Base-by-base conservation (phyloP, 2,329 filamentous ascomycete species). In the Alternaria sp. region DNA sequence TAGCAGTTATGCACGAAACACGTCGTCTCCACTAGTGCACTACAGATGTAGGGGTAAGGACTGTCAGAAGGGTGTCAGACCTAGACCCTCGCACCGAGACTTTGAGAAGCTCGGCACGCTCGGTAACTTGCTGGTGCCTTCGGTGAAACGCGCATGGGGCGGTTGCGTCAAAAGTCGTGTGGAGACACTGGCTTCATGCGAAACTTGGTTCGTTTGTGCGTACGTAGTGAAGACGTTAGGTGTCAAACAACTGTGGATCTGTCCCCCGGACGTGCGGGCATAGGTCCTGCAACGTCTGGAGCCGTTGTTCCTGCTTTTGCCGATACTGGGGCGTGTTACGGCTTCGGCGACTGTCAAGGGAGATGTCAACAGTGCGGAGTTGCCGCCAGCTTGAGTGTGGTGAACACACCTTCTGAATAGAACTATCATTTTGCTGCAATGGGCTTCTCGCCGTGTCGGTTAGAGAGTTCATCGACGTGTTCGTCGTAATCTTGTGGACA, bases 51-150 rank as follows among this genome's bases (percentile, higher is more conserved):
- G 44, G 44, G 34, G 33, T 49, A 54, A 58, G 29, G 40, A 48
- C 36, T 46, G 50, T 54, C 51, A 54, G 45, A 58, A 44, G 42
- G 42, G 51, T 58, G 55, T 49, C 55, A 58, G 51, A 54, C 51
- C 36, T 54, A 48, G 36, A 33, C 26, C 28, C 31, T 58, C 42
- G 37, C 36, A 40, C 37, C 51, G 50, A 58, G 24, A 48, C 26
- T 58, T 49, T 36, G 42, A 48, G 42, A 33, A 54, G 29, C 55
- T 34, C 28, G 33, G 17, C 31, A 24, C 21, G 31, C 44, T 26
- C 40, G 36, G 55, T 48, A 54, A 45, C 24, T 24, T 54, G 24
- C 36, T 44, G 36, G 37, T 31, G 24, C 28, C 17, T 14, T 29
- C 44, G 44, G 55, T 54, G 55, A 54, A 49, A 58, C 42, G 51